Conservation (phyloP, 441 rosid species). For the Theobroma grandiflorum region DNA sequence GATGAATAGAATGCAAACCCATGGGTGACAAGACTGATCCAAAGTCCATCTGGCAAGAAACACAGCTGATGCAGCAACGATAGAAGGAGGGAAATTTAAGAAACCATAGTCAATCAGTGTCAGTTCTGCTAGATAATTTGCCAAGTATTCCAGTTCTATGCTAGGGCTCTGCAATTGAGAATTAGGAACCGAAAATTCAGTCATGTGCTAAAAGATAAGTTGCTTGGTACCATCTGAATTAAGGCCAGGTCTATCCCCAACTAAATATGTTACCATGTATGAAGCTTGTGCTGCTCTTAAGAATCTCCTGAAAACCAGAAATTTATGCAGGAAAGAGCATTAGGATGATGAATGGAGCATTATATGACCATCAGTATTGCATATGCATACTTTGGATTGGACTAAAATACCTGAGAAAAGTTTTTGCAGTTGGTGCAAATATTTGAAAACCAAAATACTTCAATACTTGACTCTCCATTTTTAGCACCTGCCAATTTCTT, state of each 20-base stretch:
- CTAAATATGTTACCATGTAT: slow-evolving; percentile 43
- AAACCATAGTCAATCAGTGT: slow-evolving; percentile 58
- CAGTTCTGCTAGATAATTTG: slow-evolving; percentile 68
- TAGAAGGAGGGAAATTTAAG: slow-evolving; percentile 66
- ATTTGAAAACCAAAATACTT: slow-evolving; percentile 58
- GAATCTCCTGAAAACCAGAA: slow-evolving; percentile 60
- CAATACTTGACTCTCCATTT: slow-evolving; percentile 61
- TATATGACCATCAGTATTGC: background rate
- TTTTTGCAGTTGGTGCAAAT: slow-evolving; percentile 61
- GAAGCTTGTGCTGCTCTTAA: slow-evolving; percentile 76
- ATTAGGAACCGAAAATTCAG: slow-evolving; percentile 18
- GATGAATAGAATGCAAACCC: slow-evolving; percentile 52
- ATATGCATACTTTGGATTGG: background rate
- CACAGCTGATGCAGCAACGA: slow-evolving; percentile 74
- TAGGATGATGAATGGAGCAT: background rate
- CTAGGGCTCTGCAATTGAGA: slow-evolving; percentile 56
- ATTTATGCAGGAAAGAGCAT: slow-evolving; percentile 27
- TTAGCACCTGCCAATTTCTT: slow-evolving; percentile 49
- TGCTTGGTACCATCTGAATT: background rate
- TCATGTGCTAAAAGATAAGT: slow-evolving; percentile 23
- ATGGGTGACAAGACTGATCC: slow-evolving; percentile 69
- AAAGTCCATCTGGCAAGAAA: slow-evolving; percentile 82
- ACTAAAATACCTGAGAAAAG: slow-evolving; percentile 63
- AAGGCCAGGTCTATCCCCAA: slow-evolving; percentile 1
- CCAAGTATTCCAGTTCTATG: slow-evolving; percentile 64